Base-by-base conservation (phyloP, 805 yeast species). In the Yarrowia yakushimensis region DNA sequence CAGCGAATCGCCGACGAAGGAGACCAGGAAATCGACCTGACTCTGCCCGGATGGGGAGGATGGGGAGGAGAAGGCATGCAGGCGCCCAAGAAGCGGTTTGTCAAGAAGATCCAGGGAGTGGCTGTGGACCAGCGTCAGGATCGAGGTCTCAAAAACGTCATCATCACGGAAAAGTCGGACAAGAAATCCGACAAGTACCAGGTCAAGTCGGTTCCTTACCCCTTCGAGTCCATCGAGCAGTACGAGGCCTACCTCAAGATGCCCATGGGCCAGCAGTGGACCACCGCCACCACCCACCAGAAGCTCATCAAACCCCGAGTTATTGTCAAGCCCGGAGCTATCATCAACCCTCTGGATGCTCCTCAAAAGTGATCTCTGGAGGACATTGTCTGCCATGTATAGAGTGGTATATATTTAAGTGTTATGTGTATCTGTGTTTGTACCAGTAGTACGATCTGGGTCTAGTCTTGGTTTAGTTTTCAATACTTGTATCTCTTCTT, bases 261-360 rank as follows among this genome's bases (percentile, higher is more conserved):
- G 90, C 97, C 98, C n/a, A 78, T 94, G 65, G 98, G 98, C 25
- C 96, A 89, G 74, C 97, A 94, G 75, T 94, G 98, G 98, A 85
- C 93, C 9, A 83, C 96, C 7, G 85, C 90, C 71, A 87, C 85
- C 62, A 85, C 96, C 3, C 94, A 88, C 77, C 96, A 91, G 77
- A 84, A 84, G 71, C 78, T 90, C 68, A 90, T 94, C 55, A 91
- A 88, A 84, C 98, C 99, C 42, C 82, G 88, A 69, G 86, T 94
- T 41, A 80, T 89, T 65, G 86, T 89, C 54, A 92, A 90, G 74
- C 89, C 89, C 66, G 97, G 98, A 69, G 81, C 83, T 65, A 91
- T 92, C 54, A 89, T 94, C 67, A 96, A 91, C 74, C 99, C 99
- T 18, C 75, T 94, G 48, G 61, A 55, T 15, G 59, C 59, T 52